phyloP scores from a whole-genome alignment of 768 basidiomycete genomes.

The Lentinula sp. region DNA sequence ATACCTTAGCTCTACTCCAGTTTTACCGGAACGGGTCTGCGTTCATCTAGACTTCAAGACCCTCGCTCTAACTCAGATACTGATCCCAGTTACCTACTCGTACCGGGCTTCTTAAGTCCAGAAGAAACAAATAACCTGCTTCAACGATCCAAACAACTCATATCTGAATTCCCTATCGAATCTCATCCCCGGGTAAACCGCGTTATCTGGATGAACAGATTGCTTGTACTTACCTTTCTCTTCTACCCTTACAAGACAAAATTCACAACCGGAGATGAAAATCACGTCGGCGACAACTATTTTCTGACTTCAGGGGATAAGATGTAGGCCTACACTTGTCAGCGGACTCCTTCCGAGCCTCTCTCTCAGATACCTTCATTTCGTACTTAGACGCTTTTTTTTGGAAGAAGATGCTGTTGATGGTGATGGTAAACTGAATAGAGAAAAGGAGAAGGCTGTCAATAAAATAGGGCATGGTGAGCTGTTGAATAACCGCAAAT shows the following conservation, averaged over 20 bases:
- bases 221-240: neutral
- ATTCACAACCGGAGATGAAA: conserved; percentile 76
- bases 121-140: conserved; percentile 59
- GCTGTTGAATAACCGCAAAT: neutral
- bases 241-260: conserved; percentile 52
- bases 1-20: conserved; percentile 20
- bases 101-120: conserved; percentile 66
- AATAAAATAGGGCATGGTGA: conserved; percentile 95
- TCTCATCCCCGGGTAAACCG: conserved; percentile 72
- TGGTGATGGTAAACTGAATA: conserved; percentile 58
- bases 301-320: conserved; percentile 92
- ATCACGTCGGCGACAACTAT: conserved; percentile 88
- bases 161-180: conserved; percentile 72
- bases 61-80: neutral
- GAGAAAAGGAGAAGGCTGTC: conserved; percentile 70
- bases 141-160: conserved; percentile 62
- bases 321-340: conserved; percentile 38
- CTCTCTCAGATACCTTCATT: neutral
- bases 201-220: neutral
- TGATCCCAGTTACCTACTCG: conserved; percentile 61
- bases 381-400: conserved; percentile 64
- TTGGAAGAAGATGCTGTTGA: conserved; percentile 86
- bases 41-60: neutral
- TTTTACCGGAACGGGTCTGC: conserved; percentile 56
- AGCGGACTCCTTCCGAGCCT: neutral